These are phyloP conservation scores for Xylaria polymorpha DNA, from an alignment of 2,329 filamentous ascomycete species.

Conservation along the genomic window DNA sequence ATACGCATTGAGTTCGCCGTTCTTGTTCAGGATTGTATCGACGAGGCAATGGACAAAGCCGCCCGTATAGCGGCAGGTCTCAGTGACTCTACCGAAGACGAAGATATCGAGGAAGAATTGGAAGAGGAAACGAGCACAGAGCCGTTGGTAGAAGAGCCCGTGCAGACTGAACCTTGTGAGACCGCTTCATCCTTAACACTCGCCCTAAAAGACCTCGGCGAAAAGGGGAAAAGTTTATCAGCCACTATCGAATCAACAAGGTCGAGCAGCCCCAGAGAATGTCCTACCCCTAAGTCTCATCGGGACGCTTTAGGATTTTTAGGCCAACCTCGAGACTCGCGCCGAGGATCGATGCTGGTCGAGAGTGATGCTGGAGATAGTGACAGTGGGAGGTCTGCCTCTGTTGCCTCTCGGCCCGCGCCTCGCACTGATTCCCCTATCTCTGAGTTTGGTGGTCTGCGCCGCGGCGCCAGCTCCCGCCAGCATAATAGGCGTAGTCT, in stretches of 20 bases:
- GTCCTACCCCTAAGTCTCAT: conserved; percentile 89
- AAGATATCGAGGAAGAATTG: conserved; percentile 65
- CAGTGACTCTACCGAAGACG: conserved; percentile 78
- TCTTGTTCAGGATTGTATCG: conserved; percentile 94
- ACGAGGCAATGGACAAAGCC: conserved; percentile 89
- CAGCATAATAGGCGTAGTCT: conserved; percentile 90
- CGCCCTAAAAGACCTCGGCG: conserved; percentile 60
- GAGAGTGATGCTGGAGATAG: conserved; percentile 89
- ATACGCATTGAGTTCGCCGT: conserved; percentile 94
- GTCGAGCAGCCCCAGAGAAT: conserved; percentile 90
- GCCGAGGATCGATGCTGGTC: conserved; percentile 80
- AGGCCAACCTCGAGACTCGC: conserved; percentile 70
- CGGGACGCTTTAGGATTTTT: conserved; percentile 68
- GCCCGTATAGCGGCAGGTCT: conserved; percentile 87
- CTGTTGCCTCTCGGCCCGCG: conserved; percentile 73
- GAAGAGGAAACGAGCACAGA: conserved; percentile 56
- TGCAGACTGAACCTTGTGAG: conserved; percentile 69
- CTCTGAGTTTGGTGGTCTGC: conserved; percentile 82
- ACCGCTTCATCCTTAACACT: conserved; percentile 66
- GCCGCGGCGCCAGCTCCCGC: conserved; percentile 79
- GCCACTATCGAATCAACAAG: conserved; percentile 80
- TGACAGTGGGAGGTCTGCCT: conserved; percentile 87
- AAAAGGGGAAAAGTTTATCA: conserved; percentile 60
- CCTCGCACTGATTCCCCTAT: conserved; percentile 88
- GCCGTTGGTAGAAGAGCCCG: conserved; percentile 62